Evolutionary conservation across 805 yeast species (phyloP).

Genomic region (Wickerhamiella vanderwaltii): DNA sequence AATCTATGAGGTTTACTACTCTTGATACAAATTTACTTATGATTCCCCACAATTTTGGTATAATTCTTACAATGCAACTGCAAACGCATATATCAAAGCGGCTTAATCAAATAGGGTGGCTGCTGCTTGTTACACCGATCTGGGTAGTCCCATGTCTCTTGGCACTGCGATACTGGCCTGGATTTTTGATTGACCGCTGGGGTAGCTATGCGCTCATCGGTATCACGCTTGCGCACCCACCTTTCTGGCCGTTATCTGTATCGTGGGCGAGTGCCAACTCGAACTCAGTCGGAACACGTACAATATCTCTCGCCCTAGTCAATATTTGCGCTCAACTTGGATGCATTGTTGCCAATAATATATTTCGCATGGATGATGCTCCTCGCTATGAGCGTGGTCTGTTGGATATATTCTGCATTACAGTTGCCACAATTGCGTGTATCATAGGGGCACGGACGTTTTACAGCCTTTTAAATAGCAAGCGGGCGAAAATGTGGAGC

Average conservation of each 20-base stretch:
- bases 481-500: conserved; percentile 39
- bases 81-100: conserved; percentile 14
- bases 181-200: conserved; percentile 22
- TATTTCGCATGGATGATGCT: conserved; percentile 44
- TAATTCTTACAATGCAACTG: conserved; percentile 21
- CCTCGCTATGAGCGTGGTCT: conserved; percentile 55
- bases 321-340: conserved; percentile 55
- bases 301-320: conserved; percentile 53
- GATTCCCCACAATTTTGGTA: conserved; percentile 34
- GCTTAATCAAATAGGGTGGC: conserved; percentile 14
- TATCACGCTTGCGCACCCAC: conserved; percentile 23
- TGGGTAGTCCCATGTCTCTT: conserved; percentile 18
- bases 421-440: conserved; percentile 17
- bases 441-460: conserved; percentile 24
- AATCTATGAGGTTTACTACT: conserved; percentile 38
- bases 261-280: conserved; percentile 51
- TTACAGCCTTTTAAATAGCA: conserved; percentile 25
- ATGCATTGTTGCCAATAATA: conserved; percentile 40
- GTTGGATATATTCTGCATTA: conserved; percentile 21
- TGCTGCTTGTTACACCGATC: conserved; percentile 14
- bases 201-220: conserved; percentile 24
- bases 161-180: conserved; percentile 21
- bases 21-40: conserved; percentile 40
- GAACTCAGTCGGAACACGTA: conserved; percentile 48
- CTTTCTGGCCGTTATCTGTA: conserved; percentile 19